phyloP scores from a whole-genome alignment of 176 grass and related monocot species.

The Triticum dicoccoides region DNA sequence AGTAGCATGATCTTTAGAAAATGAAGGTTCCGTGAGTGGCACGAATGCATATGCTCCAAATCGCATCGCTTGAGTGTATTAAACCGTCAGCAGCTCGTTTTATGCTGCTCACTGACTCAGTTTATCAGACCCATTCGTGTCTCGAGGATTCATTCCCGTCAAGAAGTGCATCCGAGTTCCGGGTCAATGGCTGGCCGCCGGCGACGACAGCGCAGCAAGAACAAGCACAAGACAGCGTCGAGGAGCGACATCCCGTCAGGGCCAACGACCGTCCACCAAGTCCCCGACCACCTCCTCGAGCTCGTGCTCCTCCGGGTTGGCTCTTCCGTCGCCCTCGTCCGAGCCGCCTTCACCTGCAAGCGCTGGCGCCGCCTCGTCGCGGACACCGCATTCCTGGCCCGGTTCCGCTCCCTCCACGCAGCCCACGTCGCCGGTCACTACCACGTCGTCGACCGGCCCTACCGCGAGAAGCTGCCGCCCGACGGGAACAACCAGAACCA shows the following conservation, averaged over 20 bases:
- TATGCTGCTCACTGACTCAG: not conserved
- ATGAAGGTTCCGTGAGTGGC: not conserved
- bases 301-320: not conserved
- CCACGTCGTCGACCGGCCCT: constrained; percentile 7
- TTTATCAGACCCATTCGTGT: not conserved
- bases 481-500: not conserved
- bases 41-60: not conserved
- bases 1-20: not conserved
- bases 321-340: not conserved
- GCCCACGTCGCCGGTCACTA: not conserved
- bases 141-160: not conserved
- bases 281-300: constrained; percentile 14
- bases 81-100: not conserved
- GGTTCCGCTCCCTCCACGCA: not conserved
- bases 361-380: not conserved
- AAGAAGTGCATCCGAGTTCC: not conserved
- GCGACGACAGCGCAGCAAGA: not conserved
- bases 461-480: not conserved
- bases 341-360: not conserved
- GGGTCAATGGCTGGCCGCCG: not conserved
- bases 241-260: not conserved
- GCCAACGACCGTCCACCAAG: not conserved
- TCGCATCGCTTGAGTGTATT: not conserved
- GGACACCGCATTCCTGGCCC: not conserved
- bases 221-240: not conserved